Evolutionary conservation across 2,329 filamentous ascomycete species (phyloP), one percentile per base, ranked within the genome.

Genomic region (Cladosporium sphaerospermum): DNA sequence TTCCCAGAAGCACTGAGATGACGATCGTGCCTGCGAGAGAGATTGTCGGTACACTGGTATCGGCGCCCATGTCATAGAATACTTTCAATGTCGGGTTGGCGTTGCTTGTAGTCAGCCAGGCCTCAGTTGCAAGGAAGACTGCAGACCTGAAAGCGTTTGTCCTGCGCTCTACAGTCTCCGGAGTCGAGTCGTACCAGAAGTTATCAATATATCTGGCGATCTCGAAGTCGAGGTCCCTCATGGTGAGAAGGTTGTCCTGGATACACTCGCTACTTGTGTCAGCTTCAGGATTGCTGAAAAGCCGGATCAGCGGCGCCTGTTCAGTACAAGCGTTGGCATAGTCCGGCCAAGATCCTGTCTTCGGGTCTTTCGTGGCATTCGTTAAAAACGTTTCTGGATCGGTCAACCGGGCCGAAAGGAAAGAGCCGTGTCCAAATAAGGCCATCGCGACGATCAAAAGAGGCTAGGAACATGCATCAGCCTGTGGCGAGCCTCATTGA

Each of bases 141-240:
- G 55, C 51, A 39, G 55, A 47, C 8, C 51, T 54, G 45, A 60
- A 56, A 10, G 53, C 52, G 41, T 57, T 53, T 3, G 13, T 36
- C 34, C 58, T 39, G 14, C 40, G 34, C 10, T 46, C 52, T 8
- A 23, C 33, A 2, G 45, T 32, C 18, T 41, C 34, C 2, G 8
- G 31, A 4, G n/a, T 18, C n/a, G 4, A 18, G 18, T n/a, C 13
- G 11, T 45, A 45, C 23, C 4, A 28, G 43, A 45, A 45, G 1
- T 14, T 13, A 3, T 36, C 28, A 2, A 19, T 11, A n/a, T 45
- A 45, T 9, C 3, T 10, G 9, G 31, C 43, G 11, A 45, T 16
- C n/a, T 45, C 43, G 13, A 9, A 9, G 43, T 45, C 43, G 1
- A 45, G 28, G 2, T 8, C 6, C 14, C 14, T 14, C 3, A 32